Conservation (phyloP, 139 green algal genomes). For the Astrephomene gubernaculifera region DNA sequence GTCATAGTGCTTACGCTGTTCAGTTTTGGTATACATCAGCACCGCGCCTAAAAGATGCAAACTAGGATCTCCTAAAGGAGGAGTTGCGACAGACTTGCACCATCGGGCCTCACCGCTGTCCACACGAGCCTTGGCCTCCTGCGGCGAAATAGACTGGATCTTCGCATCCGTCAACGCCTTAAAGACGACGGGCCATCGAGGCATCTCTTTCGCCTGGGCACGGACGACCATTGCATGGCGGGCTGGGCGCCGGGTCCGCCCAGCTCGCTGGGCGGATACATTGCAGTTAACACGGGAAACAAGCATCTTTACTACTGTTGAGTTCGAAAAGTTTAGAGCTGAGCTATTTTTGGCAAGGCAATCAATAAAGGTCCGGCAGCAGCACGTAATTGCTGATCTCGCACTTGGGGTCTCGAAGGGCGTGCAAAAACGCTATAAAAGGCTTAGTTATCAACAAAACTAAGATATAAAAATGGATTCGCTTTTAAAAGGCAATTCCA, state of each 20-base stretch:
- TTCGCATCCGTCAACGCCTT: neutral
- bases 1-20: neutral
- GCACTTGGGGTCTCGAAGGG: neutral
- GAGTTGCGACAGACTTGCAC: neutral
- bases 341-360: neutral
- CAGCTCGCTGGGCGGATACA: neutral
- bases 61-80: neutral
- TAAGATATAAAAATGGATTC: neutral
- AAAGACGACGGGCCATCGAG: constrained; percentile 18
- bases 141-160: constrained; percentile 2
- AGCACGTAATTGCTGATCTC: too few relatives aligned
- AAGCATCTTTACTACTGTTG: constrained; percentile 11
- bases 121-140: constrained; percentile 19
- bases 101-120: neutral
- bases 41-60: neutral
- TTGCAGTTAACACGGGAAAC: neutral
- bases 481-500: neutral
- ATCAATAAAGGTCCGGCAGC: too few relatives aligned
- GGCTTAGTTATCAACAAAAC: neutral
- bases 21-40: neutral
- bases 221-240: neutral
- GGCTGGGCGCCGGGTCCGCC: neutral
- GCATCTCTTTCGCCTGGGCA: constrained; percentile 6
- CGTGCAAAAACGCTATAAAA: neutral
- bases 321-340: neutral